Conservation (phyloP, 2,329 filamentous ascomycete genomes). For the Dendryphion nanum region DNA sequence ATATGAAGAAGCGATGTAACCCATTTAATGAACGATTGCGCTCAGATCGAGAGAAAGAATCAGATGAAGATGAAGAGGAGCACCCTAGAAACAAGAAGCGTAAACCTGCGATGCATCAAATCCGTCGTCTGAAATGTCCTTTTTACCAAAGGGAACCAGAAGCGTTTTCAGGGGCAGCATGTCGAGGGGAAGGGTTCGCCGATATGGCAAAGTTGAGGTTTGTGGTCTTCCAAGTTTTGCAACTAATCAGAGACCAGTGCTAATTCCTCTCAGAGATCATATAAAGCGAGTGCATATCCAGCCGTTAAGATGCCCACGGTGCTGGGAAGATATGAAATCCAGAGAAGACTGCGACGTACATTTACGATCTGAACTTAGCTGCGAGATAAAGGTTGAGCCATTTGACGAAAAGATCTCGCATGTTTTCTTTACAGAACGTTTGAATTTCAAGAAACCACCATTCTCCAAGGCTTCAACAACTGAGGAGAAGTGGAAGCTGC, state of each 20-base stretch:
- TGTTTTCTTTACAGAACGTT: conserved; percentile 3
- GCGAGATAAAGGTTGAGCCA: conserved; percentile 6
- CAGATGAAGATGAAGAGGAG: conserved; percentile 7
- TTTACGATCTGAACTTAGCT: conserved; percentile 3
- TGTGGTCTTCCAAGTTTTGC: not conserved
- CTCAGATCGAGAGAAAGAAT: conserved; percentile 2
- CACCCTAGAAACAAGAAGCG: conserved; percentile 6
- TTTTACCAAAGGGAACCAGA: conserved; percentile 12
- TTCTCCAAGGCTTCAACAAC: conserved; percentile 8
- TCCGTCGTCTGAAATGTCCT: conserved; percentile 9
- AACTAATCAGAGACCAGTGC: not conserved
- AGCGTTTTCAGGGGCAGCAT: conserved; percentile 8
- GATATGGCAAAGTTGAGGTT: conserved; percentile 14
- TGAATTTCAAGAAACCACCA: conserved; percentile 13
- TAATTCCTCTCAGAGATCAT: conserved; percentile 7
- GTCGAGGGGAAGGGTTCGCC: conserved; percentile 12
- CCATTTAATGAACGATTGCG: conserved; percentile 4
- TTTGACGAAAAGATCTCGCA: conserved; percentile 9
- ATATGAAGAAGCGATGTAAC: conserved; percentile 4
- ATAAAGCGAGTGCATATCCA: conserved; percentile 14
- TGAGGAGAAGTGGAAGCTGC: conserved; percentile 14
- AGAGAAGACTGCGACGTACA: conserved; percentile 5
- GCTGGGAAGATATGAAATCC: conserved; percentile 8
- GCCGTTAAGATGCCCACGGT: conserved; percentile 10
- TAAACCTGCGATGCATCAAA: conserved; percentile 1